A percentile compares a stretch with the other conserved stretches of the same genome.
phyloP scores from a whole-genome alignment of 805 yeast genomes.

The Nakazawaea pomicola region DNA sequence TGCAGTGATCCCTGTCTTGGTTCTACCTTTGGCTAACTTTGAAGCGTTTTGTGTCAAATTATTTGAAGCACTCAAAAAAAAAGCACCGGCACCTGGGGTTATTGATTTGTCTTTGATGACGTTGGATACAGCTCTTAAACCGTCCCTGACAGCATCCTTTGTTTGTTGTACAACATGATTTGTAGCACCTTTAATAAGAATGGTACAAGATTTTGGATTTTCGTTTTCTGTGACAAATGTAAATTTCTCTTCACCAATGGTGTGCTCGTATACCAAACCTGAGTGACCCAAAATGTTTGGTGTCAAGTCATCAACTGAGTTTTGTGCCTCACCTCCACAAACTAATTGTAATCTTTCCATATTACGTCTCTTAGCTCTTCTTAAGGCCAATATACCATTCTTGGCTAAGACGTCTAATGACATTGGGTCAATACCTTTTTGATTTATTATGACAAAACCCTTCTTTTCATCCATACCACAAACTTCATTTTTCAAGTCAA shows the following conservation, averaged over 20 bases:
- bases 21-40: constrained; percentile 70
- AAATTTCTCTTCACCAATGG: constrained; percentile 95
- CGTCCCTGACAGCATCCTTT: constrained; percentile 96
- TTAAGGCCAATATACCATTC: constrained; percentile 85
- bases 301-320: constrained; percentile 88
- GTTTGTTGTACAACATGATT: constrained; percentile 85
- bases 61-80: constrained; percentile 76
- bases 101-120: constrained; percentile 80
- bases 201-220: constrained; percentile 88
- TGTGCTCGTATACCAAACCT: constrained; percentile 86
- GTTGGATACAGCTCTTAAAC: constrained; percentile 90
- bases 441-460: constrained; percentile 92
- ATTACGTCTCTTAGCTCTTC: constrained; percentile 98
- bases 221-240: constrained; percentile 89
- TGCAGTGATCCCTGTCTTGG: constrained; percentile 86
- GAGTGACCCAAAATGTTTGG: constrained; percentile 81
- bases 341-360: constrained; percentile 97
- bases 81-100: constrained; percentile 97
- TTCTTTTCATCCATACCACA: constrained; percentile 68
- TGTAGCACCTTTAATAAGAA: constrained; percentile 90
- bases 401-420: constrained; percentile 91
- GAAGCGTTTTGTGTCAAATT: constrained; percentile 51
- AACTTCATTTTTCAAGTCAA: constrained; percentile 89
- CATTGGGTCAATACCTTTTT: constrained; percentile 98
- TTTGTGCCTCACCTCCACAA: constrained; percentile 97